Conservation (phyloP, 2,329 filamentous ascomycete species). For the Phialophora verrucosa region DNA sequence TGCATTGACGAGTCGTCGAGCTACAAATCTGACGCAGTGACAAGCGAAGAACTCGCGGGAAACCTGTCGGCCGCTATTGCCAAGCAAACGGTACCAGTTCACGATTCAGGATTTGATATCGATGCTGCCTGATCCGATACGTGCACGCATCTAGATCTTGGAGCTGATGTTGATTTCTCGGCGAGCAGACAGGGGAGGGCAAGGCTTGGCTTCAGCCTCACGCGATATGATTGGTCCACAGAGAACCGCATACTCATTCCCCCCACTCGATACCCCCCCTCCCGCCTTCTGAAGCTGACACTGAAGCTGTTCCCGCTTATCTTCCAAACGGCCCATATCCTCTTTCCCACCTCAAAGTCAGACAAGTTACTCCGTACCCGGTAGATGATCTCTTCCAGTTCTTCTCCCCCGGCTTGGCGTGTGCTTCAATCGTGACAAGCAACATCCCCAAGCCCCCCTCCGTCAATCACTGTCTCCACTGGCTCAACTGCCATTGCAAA, state of each 20-base stretch:
- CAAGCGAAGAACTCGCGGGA: not conserved
- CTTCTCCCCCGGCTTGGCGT: not conserved
- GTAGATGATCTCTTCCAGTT: not conserved
- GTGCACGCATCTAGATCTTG: not conserved
- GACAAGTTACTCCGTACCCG: not conserved
- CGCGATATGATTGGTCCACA: not conserved
- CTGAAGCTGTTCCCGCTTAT: slow-evolving; percentile 1
- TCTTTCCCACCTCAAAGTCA: not conserved
- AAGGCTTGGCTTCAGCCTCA: not conserved
- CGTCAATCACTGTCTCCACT: not conserved
- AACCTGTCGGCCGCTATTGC: not conserved
- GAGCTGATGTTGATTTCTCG: not conserved
- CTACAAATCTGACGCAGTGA: not conserved
- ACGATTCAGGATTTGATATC: not conserved
- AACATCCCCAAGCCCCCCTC: not conserved
- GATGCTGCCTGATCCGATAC: not conserved
- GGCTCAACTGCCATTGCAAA: not conserved
- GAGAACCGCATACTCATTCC: not conserved
- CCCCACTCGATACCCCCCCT: no score
- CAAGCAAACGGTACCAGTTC: not conserved
- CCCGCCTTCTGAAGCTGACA: not conserved
- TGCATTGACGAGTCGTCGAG: not conserved
- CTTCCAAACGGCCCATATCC: not conserved
- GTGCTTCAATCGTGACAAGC: not conserved
- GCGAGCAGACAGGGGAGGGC: not conserved